A percentile compares a stretch with the other conserved stretches of the same genome.
Conservation (phyloP, 371 early-diverging fungal species). For the Mucor saturninus region DNA sequence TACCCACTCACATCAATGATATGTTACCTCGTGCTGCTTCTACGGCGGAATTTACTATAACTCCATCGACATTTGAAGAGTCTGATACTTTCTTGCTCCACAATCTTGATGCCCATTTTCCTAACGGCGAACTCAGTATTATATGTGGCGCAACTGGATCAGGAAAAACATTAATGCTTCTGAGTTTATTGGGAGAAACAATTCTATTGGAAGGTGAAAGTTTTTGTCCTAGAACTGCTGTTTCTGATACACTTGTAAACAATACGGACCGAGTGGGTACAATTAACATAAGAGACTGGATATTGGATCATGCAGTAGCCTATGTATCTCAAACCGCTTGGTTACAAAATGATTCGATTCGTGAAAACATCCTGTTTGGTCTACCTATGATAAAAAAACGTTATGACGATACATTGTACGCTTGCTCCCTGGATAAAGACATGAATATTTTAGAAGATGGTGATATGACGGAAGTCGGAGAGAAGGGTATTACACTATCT, state of each 20-base stretch:
- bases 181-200: slow-evolving; percentile 62
- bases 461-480: slow-evolving; percentile 93
- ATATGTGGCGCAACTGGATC: slow-evolving; percentile 69
- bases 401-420: slow-evolving; percentile 64
- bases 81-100: slow-evolving; percentile 36
- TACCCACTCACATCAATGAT: background rate
- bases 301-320: slow-evolving; percentile 28
- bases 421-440: slow-evolving; percentile 60
- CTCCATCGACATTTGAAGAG: slow-evolving; percentile 6
- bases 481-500: slow-evolving; percentile 79
- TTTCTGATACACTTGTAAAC: background rate
- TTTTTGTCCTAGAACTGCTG: background rate
- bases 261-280: slow-evolving; percentile 3
- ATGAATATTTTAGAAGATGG: slow-evolving; percentile 72
- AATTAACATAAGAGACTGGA: slow-evolving; percentile 25
- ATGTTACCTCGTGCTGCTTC: too few species aligned
- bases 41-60: background rate
- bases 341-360: slow-evolving; percentile 84
- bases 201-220: slow-evolving; percentile 7
- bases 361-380: slow-evolving; percentile 65
- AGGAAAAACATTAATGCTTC: slow-evolving; percentile 65
- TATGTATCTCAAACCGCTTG: slow-evolving; percentile 67
- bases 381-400: slow-evolving; percentile 48
- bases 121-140: slow-evolving; percentile 52
- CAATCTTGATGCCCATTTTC: slow-evolving; percentile 56